Conservation (phyloP, 1,139 yeast genomes). For the Blastobotrys persicus region DNA sequence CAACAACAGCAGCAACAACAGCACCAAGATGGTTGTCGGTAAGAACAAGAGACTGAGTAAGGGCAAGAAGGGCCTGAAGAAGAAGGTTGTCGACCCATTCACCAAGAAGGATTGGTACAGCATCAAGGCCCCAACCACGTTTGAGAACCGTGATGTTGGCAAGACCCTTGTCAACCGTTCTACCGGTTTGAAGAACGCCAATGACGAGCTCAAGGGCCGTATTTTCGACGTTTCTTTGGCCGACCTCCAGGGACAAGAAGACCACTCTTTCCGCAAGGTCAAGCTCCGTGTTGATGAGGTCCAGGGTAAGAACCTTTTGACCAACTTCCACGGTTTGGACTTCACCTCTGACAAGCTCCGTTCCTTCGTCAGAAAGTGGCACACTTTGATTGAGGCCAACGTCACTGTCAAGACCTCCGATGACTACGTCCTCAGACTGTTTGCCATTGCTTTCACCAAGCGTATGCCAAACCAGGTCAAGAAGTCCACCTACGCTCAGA, state of each 20-base stretch:
- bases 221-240: conserved; percentile 84
- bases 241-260: conserved; percentile 90
- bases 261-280: conserved; percentile 86
- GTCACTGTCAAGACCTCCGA: conserved; percentile 90
- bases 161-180: conserved; percentile 92
- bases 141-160: conserved; percentile 91
- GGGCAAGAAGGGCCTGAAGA: conserved; percentile 95
- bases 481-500: conserved; percentile 89
- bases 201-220: conserved; percentile 85
- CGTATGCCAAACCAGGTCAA: conserved; percentile 85
- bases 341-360: conserved; percentile 87
- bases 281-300: conserved; percentile 90
- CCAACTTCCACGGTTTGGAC: conserved; percentile 95
- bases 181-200: conserved; percentile 88
- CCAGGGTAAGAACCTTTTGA: conserved; percentile 86
- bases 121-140: conserved; percentile 93
- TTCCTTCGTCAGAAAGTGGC: conserved; percentile 93
- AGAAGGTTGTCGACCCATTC: conserved; percentile 95
- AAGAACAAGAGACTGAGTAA: conserved; percentile 95
- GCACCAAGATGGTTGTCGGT: conserved; percentile 76
- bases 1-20: conserved; percentile 7
- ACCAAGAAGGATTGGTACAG: conserved; percentile 94
- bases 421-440: conserved; percentile 84
- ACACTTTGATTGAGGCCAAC: conserved; percentile 85
- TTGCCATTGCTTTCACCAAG: conserved; percentile 91